Evolutionary conservation across 371 early-diverging fungal genomes (phyloP), one percentile per base, ranked within the genome.

Genomic region (Lichtheimia ramosa): DNA sequence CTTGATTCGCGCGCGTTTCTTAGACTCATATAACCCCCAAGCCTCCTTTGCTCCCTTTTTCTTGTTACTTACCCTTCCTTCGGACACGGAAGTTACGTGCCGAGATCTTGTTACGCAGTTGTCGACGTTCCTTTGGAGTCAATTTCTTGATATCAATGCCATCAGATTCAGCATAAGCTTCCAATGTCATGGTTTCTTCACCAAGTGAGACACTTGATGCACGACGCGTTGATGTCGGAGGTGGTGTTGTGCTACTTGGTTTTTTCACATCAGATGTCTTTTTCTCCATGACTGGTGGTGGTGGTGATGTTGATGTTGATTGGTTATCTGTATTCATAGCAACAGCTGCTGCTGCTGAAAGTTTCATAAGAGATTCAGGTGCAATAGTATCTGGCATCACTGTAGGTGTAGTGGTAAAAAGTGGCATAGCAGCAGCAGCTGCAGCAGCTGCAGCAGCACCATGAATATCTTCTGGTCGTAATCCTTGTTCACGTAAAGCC

Each of bases 41-140:
- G 20, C n/a, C 23, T 53, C 23, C 46, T 12, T 43, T 43, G 20
- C 4, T 28, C n/a, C 39, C 48, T 1, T 10, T 52, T n/a, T n/a
- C n/a, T n/a, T n/a, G n/a, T n/a, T 28, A 49, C 74, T 72, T 83
- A 90, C 90, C 92, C 77, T 94, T 94, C 74, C 93, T 82, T 43
- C 94, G 83, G 48, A 89, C 87, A 48, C 95, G 83, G 71, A 94
- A 94, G 67, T 91, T 91, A 60, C 95, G 77, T 14, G 95, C 95
- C 12, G 92, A 92, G 53, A 93, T 87, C 66, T 92, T 93, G 81
- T 94, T 94, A n/a, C 93, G 81, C 52, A 93, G 68, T 66, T 92
- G 92, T 40, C 93, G 74, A 20, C 91, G 81, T 70, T 94, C 92
- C 63, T 91, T 92, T 14, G 90, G 79, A 0, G 87, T 77, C 68